phyloP scores from a whole-genome alignment of 257 asterid species.

The Forsythia suspensa region DNA sequence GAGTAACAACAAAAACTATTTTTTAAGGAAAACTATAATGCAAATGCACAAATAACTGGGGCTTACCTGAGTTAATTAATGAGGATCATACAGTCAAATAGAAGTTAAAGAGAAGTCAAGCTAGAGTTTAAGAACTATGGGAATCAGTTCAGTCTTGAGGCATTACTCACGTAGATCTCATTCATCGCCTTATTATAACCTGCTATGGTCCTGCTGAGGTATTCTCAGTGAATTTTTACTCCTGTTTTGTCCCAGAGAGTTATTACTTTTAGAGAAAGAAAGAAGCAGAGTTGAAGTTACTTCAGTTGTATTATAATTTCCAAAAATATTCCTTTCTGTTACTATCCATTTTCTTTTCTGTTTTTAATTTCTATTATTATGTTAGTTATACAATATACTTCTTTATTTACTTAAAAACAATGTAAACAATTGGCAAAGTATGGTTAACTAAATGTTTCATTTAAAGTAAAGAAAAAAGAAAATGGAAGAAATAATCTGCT shows the following conservation, averaged over 20 bases:
- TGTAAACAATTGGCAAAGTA: neutral
- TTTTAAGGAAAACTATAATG: neutral
- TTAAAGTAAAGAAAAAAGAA: neutral
- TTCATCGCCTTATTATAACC: neutral
- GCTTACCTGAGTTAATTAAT: neutral
- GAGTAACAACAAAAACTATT: neutral
- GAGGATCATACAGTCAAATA: neutral
- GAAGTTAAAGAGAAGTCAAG: neutral
- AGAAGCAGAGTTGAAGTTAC: too few species aligned
- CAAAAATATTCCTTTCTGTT: neutral
- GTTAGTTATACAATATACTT: neutral
- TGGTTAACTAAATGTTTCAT: neutral
- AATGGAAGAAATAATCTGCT: neutral
- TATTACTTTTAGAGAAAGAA: too few species aligned
- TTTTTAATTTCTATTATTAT: neutral
- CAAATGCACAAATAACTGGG: neutral
- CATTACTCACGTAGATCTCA: neutral
- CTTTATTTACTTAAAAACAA: neutral
- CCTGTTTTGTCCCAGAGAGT: neutral
- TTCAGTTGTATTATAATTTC: neutral
- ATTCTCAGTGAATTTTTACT: neutral
- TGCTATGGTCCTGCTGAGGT: neutral
- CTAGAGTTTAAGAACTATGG: neutral
- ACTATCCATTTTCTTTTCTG: neutral
- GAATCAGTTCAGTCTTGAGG: neutral